Evolutionary conservation across 2,329 filamentous ascomycete genomes (phyloP), one percentile per base, ranked within the genome.

Genomic region (Alternaria triticimaculans): DNA sequence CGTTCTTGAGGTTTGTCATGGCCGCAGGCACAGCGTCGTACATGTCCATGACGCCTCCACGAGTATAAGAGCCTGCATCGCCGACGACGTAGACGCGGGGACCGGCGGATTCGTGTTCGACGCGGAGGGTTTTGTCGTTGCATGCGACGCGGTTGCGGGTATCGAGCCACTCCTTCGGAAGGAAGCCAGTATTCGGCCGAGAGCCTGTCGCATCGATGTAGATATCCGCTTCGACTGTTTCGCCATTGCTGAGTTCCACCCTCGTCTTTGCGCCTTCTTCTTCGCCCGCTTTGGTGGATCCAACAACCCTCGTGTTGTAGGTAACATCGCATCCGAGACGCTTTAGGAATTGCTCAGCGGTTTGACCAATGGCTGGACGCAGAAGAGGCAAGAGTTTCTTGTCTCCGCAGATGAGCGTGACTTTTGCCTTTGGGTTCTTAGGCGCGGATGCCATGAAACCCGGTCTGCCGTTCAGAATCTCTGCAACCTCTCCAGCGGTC

Each of bases 141-240:
- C 71, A 74, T 26, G 80, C 79, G 23, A 89, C 83, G 69, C 82
- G 84, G 44, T 84, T 84, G 54, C 77, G 78, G n/a, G 76, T 76
- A 63, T 83, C 80, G 14, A 88, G 80, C 73, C 86, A 83, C 3
- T 81, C 76, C 14, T 77, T 73, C 2, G 87, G 86, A 2, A 89
- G 78, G 72, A 85, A 89, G 33, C 76, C 77, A 26, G 83, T 86
- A 74, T 87, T 88, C 0, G 86, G 86, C 15, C 78, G 76, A 10
- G 81, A 82, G 18, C 87, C 87, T 1, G 83, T 84, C 9, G 84
- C 85, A 18, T 84, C 82, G 63, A 89, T 84, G 73, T 86, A 88
- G 55, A 87, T 72, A 67, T 88, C 87, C 6, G 83, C 82, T 0
- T 80, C 80, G 62, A 86, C 69, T 4, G 79, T 81, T 58, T 83